Percentiles rank a stretch among this genome's conserved stretches.
Conservation (phyloP, 164 flowering plant genomes). For the Platanus orientalis region DNA sequence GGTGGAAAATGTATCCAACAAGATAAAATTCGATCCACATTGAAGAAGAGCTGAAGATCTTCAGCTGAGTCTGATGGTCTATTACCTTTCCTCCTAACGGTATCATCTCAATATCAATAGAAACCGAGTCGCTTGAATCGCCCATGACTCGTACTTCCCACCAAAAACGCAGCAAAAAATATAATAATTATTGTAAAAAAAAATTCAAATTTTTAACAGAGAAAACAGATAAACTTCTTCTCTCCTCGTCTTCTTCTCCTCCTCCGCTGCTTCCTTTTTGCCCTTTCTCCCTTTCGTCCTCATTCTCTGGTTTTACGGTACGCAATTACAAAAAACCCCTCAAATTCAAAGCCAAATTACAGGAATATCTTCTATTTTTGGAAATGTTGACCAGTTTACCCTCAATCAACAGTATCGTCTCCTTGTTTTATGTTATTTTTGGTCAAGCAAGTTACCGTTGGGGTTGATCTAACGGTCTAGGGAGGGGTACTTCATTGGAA, state of each 20-base stretch:
- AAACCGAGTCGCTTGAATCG: constrained; percentile 52
- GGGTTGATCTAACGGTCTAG: background rate
- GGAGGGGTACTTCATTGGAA: background rate
- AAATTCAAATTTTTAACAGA: background rate
- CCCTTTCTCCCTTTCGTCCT: background rate
- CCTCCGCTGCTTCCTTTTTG: background rate
- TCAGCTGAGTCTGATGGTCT: background rate
- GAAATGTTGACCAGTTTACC: background rate
- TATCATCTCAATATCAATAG: constrained; percentile 46
- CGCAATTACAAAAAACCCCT: background rate
- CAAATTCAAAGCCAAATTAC: background rate
- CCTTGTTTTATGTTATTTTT: background rate
- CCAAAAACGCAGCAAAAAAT: background rate
- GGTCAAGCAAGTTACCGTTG: background rate
- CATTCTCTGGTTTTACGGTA: background rate
- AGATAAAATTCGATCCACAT: constrained; percentile 8
- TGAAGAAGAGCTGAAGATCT: constrained; percentile 6
- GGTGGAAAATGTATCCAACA: background rate
- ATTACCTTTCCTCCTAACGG: constrained; percentile 57
- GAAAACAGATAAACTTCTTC: background rate
- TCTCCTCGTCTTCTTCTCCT: background rate
- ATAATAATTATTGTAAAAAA: background rate
- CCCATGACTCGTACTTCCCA: constrained; percentile 38
- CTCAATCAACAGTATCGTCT: background rate
- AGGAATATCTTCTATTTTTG: background rate